Evolutionary conservation across 176 grass and related monocot species (phyloP).

Genomic region (Zoysia japonica): DNA sequence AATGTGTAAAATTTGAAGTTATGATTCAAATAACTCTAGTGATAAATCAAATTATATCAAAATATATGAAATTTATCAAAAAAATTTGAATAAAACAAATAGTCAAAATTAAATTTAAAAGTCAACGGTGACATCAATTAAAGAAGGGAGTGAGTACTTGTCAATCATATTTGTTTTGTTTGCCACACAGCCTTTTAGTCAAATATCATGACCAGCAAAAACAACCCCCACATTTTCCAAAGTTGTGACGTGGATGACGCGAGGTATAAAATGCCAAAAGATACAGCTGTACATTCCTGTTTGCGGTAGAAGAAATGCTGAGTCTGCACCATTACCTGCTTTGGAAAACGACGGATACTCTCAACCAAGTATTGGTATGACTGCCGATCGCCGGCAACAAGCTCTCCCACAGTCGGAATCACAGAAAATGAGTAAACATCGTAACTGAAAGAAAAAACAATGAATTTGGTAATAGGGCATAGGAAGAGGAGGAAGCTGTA

Average conservation of each 20-base stretch:
- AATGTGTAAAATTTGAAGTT: too few species aligned
- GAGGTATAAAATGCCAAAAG: background rate
- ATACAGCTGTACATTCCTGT: background rate
- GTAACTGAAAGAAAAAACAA: conserved; percentile 50
- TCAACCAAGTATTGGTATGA: conserved; percentile 97
- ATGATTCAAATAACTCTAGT: too few species aligned
- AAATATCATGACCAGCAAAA: background rate
- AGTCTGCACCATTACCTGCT: conserved; percentile 51
- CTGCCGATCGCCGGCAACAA: conserved; percentile 72
- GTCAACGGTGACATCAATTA: too few species aligned
- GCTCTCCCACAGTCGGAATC: conserved; percentile 86
- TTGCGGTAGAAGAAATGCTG: background rate
- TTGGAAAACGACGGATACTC: conserved; percentile 79
- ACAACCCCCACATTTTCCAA: background rate
- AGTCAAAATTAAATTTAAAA: too few species aligned
- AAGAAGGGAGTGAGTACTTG: too few species aligned
- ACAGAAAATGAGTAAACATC: conserved; percentile 92
- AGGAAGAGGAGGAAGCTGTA: background rate
- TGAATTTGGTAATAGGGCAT: background rate
- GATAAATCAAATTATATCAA: too few species aligned
- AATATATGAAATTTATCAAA: too few species aligned
- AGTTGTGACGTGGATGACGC: too few species aligned
- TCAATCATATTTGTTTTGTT: background rate
- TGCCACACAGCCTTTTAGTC: background rate
- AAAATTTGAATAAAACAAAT: too few species aligned